Percentiles rank a stretch among this genome's conserved stretches.
These are phyloP conservation scores for Plasmodium chabaudi DNA, from an alignment of 169 alveolate species.

Conservation along the genomic window DNA sequence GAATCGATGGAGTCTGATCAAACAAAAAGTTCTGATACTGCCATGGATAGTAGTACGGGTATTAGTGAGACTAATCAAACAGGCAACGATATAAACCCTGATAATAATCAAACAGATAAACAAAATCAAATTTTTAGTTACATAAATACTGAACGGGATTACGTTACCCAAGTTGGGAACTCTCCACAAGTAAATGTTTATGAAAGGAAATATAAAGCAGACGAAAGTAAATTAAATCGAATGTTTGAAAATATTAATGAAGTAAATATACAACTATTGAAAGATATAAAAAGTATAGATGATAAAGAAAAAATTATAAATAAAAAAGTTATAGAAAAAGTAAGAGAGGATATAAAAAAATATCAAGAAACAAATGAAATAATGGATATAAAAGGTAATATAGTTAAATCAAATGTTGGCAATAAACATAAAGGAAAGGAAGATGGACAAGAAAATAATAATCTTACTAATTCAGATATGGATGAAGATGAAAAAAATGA, in stretches of 20 bases:
- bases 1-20: background rate
- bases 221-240: conserved; percentile 13
- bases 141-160: conserved; percentile 32
- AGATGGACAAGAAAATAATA: conserved; percentile 14
- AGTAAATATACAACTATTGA: conserved; percentile 63
- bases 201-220: conserved; percentile 48
- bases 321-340: conserved; percentile 63
- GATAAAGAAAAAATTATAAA: conserved; percentile 62
- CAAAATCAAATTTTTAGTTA: conserved; percentile 22
- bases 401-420: background rate
- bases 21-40: background rate
- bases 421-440: conserved; percentile 17
- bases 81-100: background rate
- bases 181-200: conserved; percentile 49
- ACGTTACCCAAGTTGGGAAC: conserved; percentile 33
- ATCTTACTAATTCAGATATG: conserved; percentile 10
- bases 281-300: conserved; percentile 47
- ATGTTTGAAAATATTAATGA: conserved; percentile 71
- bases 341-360: conserved; percentile 60
- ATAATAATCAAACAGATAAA: background rate
- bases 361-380: conserved; percentile 65
- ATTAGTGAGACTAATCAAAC: background rate
- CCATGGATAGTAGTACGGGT: background rate
- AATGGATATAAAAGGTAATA: conserved; percentile 54
- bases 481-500: conserved; percentile 74